A percentile compares a stretch with the other conserved stretches of the same genome.
Conservation (phyloP, 2,329 filamentous ascomycete species). For the Ceratocystis ficicola region DNA sequence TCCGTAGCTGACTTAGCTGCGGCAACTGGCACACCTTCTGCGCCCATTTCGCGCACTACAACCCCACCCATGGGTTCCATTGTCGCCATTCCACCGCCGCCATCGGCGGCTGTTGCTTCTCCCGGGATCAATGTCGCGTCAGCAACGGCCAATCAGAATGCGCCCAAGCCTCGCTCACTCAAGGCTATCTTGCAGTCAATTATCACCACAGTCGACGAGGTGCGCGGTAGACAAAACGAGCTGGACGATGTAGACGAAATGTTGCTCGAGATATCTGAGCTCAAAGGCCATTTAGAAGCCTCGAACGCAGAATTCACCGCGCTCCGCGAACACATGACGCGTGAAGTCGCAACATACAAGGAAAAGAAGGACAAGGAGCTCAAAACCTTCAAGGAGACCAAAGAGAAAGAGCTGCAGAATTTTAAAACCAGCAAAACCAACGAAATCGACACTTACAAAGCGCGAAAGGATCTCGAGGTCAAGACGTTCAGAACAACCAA, state of each 20-base stretch:
- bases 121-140: background rate
- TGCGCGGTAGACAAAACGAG: conserved; percentile 14
- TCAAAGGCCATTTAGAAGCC: conserved; percentile 19
- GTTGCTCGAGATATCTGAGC: conserved; percentile 21
- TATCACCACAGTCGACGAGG: conserved; percentile 20
- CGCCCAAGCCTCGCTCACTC: conserved; percentile 9
- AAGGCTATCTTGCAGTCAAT: conserved; percentile 18
- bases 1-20: conserved; percentile 15
- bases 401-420: conserved; percentile 16
- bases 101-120: background rate
- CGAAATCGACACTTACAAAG: conserved; percentile 21
- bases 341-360: conserved; percentile 18
- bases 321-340: conserved; percentile 18
- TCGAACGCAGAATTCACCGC: conserved; percentile 18
- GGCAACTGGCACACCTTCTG: background rate
- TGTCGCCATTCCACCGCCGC: background rate
- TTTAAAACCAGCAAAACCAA: conserved; percentile 21
- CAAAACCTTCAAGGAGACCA: conserved; percentile 16
- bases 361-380: conserved; percentile 21
- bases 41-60: conserved; percentile 7
- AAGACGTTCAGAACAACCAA: conserved; percentile 18
- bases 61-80: conserved; percentile 17
- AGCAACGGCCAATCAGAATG: background rate
- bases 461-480: conserved; percentile 20
- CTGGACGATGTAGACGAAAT: conserved; percentile 18